Evolutionary conservation across 2,329 filamentous ascomycete genomes (phyloP).

Genomic region (Talaromyces sp.): DNA sequence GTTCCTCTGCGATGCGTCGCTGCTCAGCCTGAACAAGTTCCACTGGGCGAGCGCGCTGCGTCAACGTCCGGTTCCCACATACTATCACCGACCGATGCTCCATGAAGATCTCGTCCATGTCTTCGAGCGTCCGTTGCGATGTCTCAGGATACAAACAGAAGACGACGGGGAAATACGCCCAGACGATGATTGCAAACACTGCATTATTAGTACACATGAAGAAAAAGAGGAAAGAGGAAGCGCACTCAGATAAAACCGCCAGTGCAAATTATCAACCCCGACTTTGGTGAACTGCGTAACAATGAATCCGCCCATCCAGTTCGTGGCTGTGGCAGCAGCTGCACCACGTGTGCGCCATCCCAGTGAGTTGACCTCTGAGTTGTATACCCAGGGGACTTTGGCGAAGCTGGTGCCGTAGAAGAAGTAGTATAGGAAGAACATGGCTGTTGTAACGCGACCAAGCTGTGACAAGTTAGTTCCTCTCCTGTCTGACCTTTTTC

Average conservation of each 20-base stretch:
- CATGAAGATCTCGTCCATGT: slow-evolving; percentile 8
- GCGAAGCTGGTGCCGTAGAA: slow-evolving; percentile 15
- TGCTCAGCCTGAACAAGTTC: slow-evolving; percentile 8
- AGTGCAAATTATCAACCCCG: slow-evolving; percentile 10
- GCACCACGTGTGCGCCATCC: slow-evolving; percentile 15
- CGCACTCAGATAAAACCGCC: slow-evolving; percentile 12
- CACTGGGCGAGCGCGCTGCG: not conserved
- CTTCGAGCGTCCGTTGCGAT: slow-evolving; percentile 8
- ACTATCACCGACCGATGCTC: slow-evolving; percentile 2
- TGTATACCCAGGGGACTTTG: slow-evolving; percentile 18
- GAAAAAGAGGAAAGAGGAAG: not conserved
- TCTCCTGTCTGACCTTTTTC: not conserved
- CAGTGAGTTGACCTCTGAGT: slow-evolving; percentile 17
- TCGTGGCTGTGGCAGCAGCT: slow-evolving; percentile 11
- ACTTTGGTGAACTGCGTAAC: slow-evolving; percentile 13
- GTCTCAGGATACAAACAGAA: slow-evolving; percentile 8
- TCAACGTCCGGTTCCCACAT: slow-evolving; percentile 1
- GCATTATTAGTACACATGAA: not conserved
- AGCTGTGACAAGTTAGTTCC: not conserved
- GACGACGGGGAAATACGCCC: slow-evolving; percentile 7
- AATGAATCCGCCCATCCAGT: slow-evolving; percentile 13
- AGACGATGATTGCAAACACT: slow-evolving; percentile 9
- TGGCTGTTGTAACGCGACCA: slow-evolving; percentile 9
- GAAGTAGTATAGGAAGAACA: slow-evolving; percentile 14
- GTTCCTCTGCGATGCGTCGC: slow-evolving; percentile 6